Base-by-base conservation (phyloP, 352 stramenopile genomes). In the Albugo candida region DNA sequence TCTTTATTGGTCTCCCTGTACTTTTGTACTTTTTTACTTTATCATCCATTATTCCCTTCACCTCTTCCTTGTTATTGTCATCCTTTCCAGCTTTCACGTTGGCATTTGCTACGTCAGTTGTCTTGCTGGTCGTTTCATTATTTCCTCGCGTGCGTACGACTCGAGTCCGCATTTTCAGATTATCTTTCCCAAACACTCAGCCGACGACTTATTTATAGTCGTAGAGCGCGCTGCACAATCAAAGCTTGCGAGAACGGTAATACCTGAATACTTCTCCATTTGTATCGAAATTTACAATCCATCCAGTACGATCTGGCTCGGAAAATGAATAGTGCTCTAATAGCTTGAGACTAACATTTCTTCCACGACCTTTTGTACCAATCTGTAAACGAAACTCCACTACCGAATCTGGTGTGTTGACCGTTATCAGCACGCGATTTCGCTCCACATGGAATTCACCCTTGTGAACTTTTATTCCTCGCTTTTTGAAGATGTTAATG, bases 321-420 rank as follows among this genome's bases (percentile, higher is more conserved):
- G 72, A 85, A 54, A 80, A 76, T 37, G 67, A 63, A 42, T 69
- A 83, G 56, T 85, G 72, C 38, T 85, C 70, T 14, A 74, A 64
- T 34, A 85, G 55, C 20, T 81, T 48, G 24, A 83, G 61, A 50
- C 64, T 68, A 13, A 64, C 56, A 58, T 84, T 77, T 47, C 65
- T 75, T 19, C 73, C 64, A 11, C 66, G 59, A 38, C 58, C 52
- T 13, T 58, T 54, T 36, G 65, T 56, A 35, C 55, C 62, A 45
- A 87, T 74, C 16, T 58, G 48, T 39, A 87, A 60, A 19, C 65
- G 55, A 53, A 87, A 87, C 56, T 83, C 75, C 20, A 87, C 59
- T 39, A 78, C 59, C 45, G 61, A 73, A 60, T 77, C 76, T 54
- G 65, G 65, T 5, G 73, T 83, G 13, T 65, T 65, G 35, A 84